These are phyloP conservation scores for Clitocybe nebularis DNA, from an alignment of 1,284 basidiomycete species.

Conservation along the genomic window DNA sequence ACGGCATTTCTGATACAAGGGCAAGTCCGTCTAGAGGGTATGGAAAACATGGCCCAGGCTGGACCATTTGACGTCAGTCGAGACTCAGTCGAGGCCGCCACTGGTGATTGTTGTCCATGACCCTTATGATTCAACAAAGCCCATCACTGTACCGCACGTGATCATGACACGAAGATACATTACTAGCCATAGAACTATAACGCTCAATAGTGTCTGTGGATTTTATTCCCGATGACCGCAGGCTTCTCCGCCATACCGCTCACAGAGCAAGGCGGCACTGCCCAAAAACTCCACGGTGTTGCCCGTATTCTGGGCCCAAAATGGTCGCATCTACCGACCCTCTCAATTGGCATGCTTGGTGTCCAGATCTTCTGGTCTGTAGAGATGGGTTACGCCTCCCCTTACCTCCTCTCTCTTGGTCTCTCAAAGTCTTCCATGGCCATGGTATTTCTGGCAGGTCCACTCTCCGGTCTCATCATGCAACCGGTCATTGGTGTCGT, in stretches of 20 bases:
- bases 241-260: constrained; percentile 17
- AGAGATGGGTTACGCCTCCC: constrained; percentile 92
- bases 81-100: too few relatives aligned
- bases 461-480: constrained; percentile 86
- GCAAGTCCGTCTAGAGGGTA: too few relatives aligned
- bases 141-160: too few relatives aligned
- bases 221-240: constrained; percentile 13
- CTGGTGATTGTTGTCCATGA: too few relatives aligned
- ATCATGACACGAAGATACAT: too few relatives aligned
- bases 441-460: constrained; percentile 92
- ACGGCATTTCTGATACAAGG: too few relatives aligned
- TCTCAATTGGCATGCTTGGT: constrained; percentile 78
- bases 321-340: constrained; percentile 57
- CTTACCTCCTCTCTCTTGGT: constrained; percentile 89
- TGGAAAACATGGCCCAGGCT: too few relatives aligned
- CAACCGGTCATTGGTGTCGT: constrained; percentile 88
- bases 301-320: constrained; percentile 36
- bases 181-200: too few relatives aligned
- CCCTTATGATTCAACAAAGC: too few relatives aligned
- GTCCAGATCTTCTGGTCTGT: constrained; percentile 88
- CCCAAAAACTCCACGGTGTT: constrained; percentile 29
- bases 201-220: too few relatives aligned
- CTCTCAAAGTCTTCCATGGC: constrained; percentile 86
- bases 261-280: constrained; percentile 6
- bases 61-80: too few relatives aligned